Conservation (phyloP, 1,284 basidiomycete species). For the Pseudozyma thailandica region DNA sequence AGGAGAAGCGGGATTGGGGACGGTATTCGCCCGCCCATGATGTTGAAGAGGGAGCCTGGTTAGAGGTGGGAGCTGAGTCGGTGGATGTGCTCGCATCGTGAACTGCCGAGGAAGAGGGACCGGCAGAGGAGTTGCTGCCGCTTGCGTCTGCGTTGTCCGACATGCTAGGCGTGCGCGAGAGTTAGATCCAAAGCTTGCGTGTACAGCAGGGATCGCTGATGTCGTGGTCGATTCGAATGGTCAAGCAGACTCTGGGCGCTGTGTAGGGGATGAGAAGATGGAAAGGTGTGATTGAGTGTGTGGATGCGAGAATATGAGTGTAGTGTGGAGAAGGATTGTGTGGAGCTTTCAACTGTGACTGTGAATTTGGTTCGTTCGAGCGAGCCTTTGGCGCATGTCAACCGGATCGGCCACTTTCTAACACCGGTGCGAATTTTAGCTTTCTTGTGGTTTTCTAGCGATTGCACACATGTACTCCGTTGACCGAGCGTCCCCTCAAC, state of each 20-base stretch:
- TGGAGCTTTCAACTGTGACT: slow-evolving; percentile 11
- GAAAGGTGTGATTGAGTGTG: background rate
- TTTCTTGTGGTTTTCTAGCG: no score
- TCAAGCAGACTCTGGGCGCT: background rate
- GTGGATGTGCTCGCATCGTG: background rate
- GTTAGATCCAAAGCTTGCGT: no score
- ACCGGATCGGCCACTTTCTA: slow-evolving; percentile 9
- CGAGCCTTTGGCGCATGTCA: background rate
- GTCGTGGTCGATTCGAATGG: background rate
- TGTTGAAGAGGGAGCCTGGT: background rate
- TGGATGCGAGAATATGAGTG: background rate
- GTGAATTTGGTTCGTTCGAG: no score
- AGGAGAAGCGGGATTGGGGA: slow-evolving; percentile 29
- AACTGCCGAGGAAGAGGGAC: background rate
- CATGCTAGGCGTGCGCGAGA: slow-evolving; percentile 4
- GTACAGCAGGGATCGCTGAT: no score
- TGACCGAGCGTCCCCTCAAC: no score
- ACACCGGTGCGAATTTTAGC: background rate
- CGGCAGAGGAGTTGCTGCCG: slow-evolving; percentile 1
- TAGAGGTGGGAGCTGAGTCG: background rate
- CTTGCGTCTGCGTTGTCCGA: slow-evolving; percentile 13
- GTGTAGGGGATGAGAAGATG: background rate
- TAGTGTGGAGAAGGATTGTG: slow-evolving; percentile 10
- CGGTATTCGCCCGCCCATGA: slow-evolving; percentile 11
- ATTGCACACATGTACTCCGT: no score